Evolutionary conservation across 2,329 filamentous ascomycete species (phyloP), one percentile per base, ranked within the genome.

Genomic region (Xylariaceae sp.): DNA sequence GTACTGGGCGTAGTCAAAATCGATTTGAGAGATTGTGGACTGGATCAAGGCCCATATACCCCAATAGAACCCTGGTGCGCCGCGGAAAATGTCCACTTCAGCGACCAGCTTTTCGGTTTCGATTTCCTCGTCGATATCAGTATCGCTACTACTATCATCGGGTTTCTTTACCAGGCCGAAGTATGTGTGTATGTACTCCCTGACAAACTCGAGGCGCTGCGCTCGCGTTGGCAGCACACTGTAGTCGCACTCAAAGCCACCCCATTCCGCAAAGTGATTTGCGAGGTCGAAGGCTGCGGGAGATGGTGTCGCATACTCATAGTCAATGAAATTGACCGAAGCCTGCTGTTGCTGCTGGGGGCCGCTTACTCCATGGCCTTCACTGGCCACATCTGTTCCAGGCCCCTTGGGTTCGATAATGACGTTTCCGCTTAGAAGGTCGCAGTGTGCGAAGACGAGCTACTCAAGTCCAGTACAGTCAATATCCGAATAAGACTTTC

Each of bases 211-310:
- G 37, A 84, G 82, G 23, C 94, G 87, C 64, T 93, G 85, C 16
- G 85, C 77, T 58, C 82, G 82, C 1, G 90, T 94, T 4, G 94
- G 94, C 51, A 97, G 81, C 62, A 88, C 87, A 65, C 76, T 84
- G 75, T 89, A 92, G 73, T 97, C 92, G 78, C 94, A 99, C 65
- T 96, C 91, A 68, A 97, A 97, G 52, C 94, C 94, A 55, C 88
- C 92, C 93, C 94, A 99, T 75, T 99, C 94, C 41, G 94, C 92
- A 70, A 99, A 96, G 78, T 99, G 94, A 75, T 99, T 99, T 44
- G 93, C 88, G 64, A 99, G 86, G 71, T 99, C 94, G 73, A 99
- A 99, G 2, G 93, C 92, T 3, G 92, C 92, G 1, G 93, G 93
- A 1, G 92, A 93, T 2, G 94, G 92, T 4, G 91, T 94, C 11